Evolutionary conservation across 805 yeast genomes (phyloP), one percentile per base, ranked within the genome.

Genomic region (Candida verbasci): DNA sequence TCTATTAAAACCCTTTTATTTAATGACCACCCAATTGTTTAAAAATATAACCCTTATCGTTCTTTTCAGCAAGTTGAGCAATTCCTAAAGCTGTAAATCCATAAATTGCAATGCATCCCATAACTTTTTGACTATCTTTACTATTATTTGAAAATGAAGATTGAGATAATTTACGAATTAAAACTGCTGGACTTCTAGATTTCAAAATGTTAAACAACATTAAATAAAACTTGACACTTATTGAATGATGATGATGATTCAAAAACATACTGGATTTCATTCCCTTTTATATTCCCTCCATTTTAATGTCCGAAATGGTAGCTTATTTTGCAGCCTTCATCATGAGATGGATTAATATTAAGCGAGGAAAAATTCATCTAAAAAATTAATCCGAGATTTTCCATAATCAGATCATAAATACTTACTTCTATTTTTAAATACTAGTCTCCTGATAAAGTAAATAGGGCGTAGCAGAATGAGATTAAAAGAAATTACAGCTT

Each of bases 31-130:
- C 65, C 29, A 59, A 42, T 44, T 59, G 64, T 44, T 45, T 57
- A 50, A 59, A 59, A 9, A 58, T 40, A 39, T 58, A 50, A 27
- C 53, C 50, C 24, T 50, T 49, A 35, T 58, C 46, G 37, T 48
- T 54, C 34, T 47, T 51, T 41, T 58, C 60, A n/a, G 60, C 64
- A 40, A 55, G 35, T 12, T 49, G 44, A 14, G 64, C 64, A 16
- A 59, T 50, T 37, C 52, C 53, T 24, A 55, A 36, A 30, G 56
- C 48, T 31, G 58, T 58, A 5, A 52, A 43, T 23, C 52, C 37
- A 43, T 56, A 25, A 24, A 28, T 21, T 11, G 37, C 40, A 24
- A 31, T 29, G 25, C 40, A 35, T 12, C 37, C 43, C 4, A 39
- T 11, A 10, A 35, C 40, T 26, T 34, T 39, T 25, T 26, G 40